phyloP scores from a whole-genome alignment of 306 rosid genomes.

The Argentina anserina region DNA sequence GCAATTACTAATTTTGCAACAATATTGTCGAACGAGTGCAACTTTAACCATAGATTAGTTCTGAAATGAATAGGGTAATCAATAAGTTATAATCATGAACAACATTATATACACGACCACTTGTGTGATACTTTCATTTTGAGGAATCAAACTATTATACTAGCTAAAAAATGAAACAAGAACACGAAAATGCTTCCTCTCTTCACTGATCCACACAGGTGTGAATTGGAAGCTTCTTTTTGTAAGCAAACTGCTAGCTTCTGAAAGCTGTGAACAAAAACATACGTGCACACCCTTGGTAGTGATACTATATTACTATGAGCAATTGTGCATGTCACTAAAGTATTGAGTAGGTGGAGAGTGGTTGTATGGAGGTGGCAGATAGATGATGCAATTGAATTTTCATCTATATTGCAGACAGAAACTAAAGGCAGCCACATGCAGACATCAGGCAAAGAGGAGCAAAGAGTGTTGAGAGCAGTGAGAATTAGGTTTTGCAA shows the following conservation, averaged over 20 bases:
- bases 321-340: background rate
- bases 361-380: background rate
- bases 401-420: constrained; percentile 1
- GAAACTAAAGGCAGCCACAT: background rate
- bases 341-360: background rate
- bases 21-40: too few relatives aligned
- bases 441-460: background rate
- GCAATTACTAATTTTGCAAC: too few relatives aligned
- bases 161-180: background rate
- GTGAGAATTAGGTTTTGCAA: background rate
- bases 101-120: too few relatives aligned
- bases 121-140: background rate
- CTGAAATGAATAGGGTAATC: background rate
- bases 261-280: background rate
- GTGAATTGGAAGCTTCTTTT: background rate
- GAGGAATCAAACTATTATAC: background rate
- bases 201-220: background rate
- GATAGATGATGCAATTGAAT: background rate
- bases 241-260: too few relatives aligned
- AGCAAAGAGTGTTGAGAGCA: constrained; percentile 1
- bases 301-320: background rate
- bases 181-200: background rate
- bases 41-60: too few relatives aligned
- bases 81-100: too few relatives aligned
- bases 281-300: background rate